Conservation (phyloP, 768 basidiomycete genomes). For the Podaxis mareebaensis region DNA sequence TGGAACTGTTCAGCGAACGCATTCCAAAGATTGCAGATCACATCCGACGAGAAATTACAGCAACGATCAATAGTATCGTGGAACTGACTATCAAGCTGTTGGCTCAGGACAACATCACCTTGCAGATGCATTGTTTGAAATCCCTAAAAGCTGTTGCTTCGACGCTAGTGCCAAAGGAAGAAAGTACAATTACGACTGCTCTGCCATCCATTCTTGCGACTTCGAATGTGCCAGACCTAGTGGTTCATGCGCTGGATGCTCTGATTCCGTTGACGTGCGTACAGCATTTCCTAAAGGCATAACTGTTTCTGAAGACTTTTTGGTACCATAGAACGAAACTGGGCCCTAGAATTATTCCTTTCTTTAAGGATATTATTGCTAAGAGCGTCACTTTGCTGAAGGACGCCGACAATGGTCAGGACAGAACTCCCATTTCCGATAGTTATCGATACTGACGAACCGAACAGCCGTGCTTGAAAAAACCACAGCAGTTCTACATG, state of each 20-base stretch:
- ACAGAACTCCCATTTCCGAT: background rate
- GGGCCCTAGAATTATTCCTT: conserved; percentile 87
- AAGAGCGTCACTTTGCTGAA: conserved; percentile 53
- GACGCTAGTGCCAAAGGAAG: conserved; percentile 67
- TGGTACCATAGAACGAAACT: conserved; percentile 57
- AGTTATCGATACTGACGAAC: conserved; percentile 8
- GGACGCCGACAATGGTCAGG: conserved; percentile 39
- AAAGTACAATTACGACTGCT: conserved; percentile 55
- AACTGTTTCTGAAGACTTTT: conserved; percentile 15
- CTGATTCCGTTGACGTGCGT: conserved; percentile 66
- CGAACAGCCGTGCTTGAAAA: conserved; percentile 32
- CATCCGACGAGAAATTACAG: conserved; percentile 51
- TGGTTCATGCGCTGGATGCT: conserved; percentile 48
- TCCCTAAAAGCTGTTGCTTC: conserved; percentile 61
- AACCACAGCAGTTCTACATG: conserved; percentile 54
- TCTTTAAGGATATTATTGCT: conserved; percentile 70
- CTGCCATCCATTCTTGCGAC: conserved; percentile 59
- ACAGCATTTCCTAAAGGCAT: background rate
- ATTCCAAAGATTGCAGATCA: conserved; percentile 58
- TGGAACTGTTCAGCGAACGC: conserved; percentile 69
- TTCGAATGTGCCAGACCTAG: conserved; percentile 39
- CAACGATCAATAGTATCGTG: conserved; percentile 55
- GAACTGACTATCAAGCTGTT: conserved; percentile 11
- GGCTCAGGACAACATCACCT: conserved; percentile 5
- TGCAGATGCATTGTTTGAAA: conserved; percentile 18